These are phyloP conservation scores for Chlamydomonas applanata DNA, from an alignment of 139 green algal genomes.

Conservation along the genomic window DNA sequence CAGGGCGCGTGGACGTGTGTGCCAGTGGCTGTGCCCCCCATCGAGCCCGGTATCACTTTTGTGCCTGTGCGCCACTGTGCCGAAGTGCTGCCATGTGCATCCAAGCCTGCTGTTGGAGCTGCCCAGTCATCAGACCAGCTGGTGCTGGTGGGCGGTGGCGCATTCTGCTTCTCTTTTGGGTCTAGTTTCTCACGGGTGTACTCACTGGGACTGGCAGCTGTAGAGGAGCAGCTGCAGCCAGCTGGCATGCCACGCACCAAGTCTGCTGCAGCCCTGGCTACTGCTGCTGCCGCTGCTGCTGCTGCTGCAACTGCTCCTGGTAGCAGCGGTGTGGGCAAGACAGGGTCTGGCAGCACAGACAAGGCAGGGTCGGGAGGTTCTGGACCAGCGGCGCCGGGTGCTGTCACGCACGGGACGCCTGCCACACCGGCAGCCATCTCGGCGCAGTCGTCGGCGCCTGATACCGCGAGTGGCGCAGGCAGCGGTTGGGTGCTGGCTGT, in stretches of 20 bases:
- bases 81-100: not conserved
- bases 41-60: not conserved
- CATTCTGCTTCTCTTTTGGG: slow-evolving; percentile 65
- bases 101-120: not conserved
- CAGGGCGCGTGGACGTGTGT: not conserved
- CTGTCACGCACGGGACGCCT: not conserved
- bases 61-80: slow-evolving; percentile 11
- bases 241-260: not conserved
- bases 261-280: too few relatives aligned
- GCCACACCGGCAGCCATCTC: not conserved
- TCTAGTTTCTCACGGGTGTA: slow-evolving; percentile 42
- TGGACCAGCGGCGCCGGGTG: not conserved
- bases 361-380: not conserved
- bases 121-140: not conserved
- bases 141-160: slow-evolving; percentile 46
- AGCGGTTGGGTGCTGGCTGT: slow-evolving; percentile 27
- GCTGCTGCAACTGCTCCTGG: not conserved
- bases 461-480: not conserved
- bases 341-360: too few relatives aligned
- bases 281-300: not conserved
- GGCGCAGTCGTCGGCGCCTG: not conserved
- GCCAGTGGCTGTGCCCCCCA: not conserved
- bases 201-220: slow-evolving; percentile 6
- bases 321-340: too few relatives aligned
- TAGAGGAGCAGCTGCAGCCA: not conserved